Conservation (phyloP, 306 rosid species). For the Lathyrus oleraceus region DNA sequence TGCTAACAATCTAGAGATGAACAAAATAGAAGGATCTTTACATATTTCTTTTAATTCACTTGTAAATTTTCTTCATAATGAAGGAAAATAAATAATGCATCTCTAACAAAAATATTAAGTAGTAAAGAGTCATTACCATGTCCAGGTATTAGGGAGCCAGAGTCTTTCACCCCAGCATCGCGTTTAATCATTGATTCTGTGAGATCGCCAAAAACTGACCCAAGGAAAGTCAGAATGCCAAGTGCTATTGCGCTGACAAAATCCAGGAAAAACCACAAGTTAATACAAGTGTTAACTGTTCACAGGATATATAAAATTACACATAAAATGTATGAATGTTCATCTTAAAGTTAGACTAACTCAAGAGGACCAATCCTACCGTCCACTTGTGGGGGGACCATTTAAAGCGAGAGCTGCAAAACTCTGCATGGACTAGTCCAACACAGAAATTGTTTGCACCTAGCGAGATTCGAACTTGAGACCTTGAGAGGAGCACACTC, state of each 20-base stretch:
- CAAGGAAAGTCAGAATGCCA: conserved; percentile 83
- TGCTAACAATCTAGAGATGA: conserved; percentile 4
- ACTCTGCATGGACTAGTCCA: too few relatives aligned
- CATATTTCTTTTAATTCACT: conserved; percentile 12
- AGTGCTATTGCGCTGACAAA: conserved; percentile 69
- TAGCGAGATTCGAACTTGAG: too few relatives aligned
- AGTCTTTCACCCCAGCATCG: conserved; percentile 97
- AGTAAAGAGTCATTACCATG: conserved; percentile 67
- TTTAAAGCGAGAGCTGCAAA: too few relatives aligned
- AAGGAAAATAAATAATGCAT: conserved; percentile 21
- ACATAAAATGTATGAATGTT: conserved; percentile 13
- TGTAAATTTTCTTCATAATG: neutral
- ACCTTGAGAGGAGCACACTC: too few relatives aligned
- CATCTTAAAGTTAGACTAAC: too few relatives aligned
- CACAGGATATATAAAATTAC: conserved; percentile 17
- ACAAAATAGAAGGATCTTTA: conserved; percentile 3
- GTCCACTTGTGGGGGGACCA: too few relatives aligned
- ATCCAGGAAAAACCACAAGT: conserved; percentile 13
- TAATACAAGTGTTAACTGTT: conserved; percentile 12
- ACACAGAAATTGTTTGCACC: too few relatives aligned
- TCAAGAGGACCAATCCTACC: too few relatives aligned
- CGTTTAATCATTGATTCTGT: conserved; percentile 99
- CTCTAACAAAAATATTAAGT: conserved; percentile 20
- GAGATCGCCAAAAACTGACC: conserved; percentile 90
- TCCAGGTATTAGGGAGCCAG: conserved; percentile 96